A percentile compares a stretch with the other conserved stretches of the same genome.
phyloP scores from a whole-genome alignment of 2,329 filamentous ascomycete genomes.

The Fusarium cicatricum region DNA sequence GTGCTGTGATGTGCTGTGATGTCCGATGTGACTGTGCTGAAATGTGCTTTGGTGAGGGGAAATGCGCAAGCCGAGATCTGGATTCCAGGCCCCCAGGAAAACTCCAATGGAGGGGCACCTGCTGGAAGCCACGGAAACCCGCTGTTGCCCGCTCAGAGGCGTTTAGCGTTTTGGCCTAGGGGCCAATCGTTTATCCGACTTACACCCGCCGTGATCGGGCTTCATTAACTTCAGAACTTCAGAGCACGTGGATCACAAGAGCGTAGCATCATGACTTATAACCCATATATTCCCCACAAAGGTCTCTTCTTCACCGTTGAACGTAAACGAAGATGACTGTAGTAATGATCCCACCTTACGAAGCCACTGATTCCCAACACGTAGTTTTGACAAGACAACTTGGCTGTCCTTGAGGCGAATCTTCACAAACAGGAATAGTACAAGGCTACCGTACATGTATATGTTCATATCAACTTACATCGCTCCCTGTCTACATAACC shows the following conservation, averaged over 20 bases:
- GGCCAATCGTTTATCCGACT: conserved; percentile 30
- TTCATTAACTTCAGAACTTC: background rate
- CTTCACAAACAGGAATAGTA: too few relatives aligned
- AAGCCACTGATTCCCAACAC: too few relatives aligned
- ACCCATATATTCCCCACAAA: too few relatives aligned
- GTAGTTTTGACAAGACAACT: background rate
- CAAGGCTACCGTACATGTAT: conserved; percentile 2
- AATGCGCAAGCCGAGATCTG: conserved; percentile 38
- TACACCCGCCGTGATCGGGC: conserved; percentile 25
- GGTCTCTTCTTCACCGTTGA: too few relatives aligned
- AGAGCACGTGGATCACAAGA: background rate
- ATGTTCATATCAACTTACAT: conserved; percentile 29
- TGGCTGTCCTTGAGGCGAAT: too few relatives aligned
- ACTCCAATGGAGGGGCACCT: too few relatives aligned
- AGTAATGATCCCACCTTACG: too few relatives aligned
- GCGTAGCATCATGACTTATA: too few relatives aligned
- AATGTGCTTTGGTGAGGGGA: conserved; percentile 52
- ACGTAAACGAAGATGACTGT: too few relatives aligned
- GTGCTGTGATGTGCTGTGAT: conserved; percentile 38
- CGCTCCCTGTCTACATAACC: conserved; percentile 21
- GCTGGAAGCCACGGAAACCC: conserved; percentile 16
- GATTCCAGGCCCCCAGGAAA: background rate
- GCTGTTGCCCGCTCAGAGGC: background rate
- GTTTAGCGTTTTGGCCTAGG: background rate
- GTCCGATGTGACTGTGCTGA: conserved; percentile 51